Base-by-base conservation (phyloP, 768 basidiomycete species). In the Termitomyces sp. region DNA sequence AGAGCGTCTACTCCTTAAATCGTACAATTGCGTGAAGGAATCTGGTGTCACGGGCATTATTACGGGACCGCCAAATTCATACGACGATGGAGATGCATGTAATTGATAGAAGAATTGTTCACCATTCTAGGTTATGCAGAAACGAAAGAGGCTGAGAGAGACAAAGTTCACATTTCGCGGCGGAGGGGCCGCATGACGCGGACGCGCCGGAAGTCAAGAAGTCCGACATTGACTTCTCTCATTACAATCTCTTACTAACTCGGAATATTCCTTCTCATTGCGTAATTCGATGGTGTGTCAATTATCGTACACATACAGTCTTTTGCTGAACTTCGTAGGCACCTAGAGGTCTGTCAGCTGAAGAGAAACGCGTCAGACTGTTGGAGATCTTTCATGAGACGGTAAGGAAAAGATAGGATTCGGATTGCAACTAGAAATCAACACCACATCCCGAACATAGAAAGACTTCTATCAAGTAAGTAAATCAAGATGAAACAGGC, bases 351-450 rank as follows among this genome's bases (percentile, higher is more conserved):
- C 77, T 98, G 36, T 94, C 92, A 24, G 83, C 80, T 6, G 92
- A 95, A 65, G 94, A 97, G 71, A 97, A 98, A 73, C 87, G 90
- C 66, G 78, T 86, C 58, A 93, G 90, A 69, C 71, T 98, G 55
- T 72, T 96, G 20, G 94, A 95, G 72, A 92, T 98, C 63, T 96
- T 98, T 66, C 93, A 94, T 65, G 94, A 98, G 71, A 87, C 88
- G 16, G 93, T 92, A 65, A 53, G 70, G 58, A 20, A 28, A n/a
- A 42, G 9, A 40, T 16, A 40, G 5, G 54, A 14, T 22, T 14
- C 50, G 35, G 22, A 48, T 13, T 22, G 10, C 3, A 2, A 20
- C n/a, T 20, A 12, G 28, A 30, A 18, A n/a, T 42, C 6, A 42
- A 28, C 18, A 28, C 1, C 12, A 12, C 4, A 28, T 40, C 26